Evolutionary conservation across 768 basidiomycete genomes (phyloP).

Genomic region (Lactarius psammicola): DNA sequence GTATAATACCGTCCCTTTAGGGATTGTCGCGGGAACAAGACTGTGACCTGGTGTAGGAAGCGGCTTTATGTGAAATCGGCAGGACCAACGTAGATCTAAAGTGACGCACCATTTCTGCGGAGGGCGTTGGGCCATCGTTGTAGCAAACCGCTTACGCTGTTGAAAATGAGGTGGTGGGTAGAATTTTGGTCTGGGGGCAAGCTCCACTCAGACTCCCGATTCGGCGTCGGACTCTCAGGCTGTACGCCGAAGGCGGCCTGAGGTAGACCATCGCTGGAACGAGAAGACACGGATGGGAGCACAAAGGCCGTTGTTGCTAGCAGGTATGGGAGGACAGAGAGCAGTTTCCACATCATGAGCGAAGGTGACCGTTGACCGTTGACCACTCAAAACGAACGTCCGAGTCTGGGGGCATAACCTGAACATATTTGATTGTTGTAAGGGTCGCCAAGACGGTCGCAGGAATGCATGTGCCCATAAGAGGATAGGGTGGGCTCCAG

Average conservation of each 20-base stretch:
- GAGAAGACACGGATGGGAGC: conserved; percentile 18
- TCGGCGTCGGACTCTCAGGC: neutral
- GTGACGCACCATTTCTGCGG: conserved; percentile 25
- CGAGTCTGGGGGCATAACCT: too few species aligned
- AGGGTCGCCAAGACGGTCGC: too few species aligned
- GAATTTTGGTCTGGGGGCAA: conserved; percentile 31
- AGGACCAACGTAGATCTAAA: neutral
- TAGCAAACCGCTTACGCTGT: conserved; percentile 37
- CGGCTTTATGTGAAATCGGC: neutral
- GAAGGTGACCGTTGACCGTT: neutral
- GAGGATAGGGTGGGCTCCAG: too few species aligned
- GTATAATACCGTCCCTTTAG: conserved; percentile 26
- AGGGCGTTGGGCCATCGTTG: conserved; percentile 43
- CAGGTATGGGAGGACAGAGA: neutral
- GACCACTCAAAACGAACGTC: too few species aligned
- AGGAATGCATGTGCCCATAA: too few species aligned
- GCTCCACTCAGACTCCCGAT: conserved; percentile 14
- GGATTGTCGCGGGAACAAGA: conserved; percentile 21
- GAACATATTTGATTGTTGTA: too few species aligned
- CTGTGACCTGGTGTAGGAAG: conserved; percentile 14
- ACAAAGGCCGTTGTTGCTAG: conserved; percentile 1
- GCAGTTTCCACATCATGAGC: conserved; percentile 1
- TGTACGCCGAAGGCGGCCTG: neutral
- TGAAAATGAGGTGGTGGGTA: conserved; percentile 40
- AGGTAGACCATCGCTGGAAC: conserved; percentile 31